Evolutionary conservation across 495 filamentous ascomycete genomes (phyloP).

Genomic region (Aspergillus cavernicola): DNA sequence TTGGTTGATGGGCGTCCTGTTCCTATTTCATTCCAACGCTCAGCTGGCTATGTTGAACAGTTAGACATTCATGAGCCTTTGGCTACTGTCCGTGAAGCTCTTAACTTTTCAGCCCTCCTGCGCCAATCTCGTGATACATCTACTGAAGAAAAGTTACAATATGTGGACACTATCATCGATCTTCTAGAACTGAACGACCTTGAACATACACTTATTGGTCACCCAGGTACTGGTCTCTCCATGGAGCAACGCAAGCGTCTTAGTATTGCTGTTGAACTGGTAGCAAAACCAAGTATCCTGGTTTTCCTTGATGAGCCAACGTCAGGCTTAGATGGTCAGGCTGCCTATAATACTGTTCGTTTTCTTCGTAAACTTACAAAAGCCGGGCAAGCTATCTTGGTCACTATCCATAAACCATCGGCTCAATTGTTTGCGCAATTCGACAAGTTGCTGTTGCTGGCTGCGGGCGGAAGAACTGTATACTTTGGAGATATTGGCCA

Average conservation of each 20-base stretch:
- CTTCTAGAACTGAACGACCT: constrained; percentile 56
- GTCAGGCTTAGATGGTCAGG: constrained; percentile 61
- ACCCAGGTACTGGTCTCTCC: constrained; percentile 48
- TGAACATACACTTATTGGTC: constrained; percentile 52
- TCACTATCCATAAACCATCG: constrained; percentile 77
- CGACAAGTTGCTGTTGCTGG: constrained; percentile 65
- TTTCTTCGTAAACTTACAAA: constrained; percentile 64
- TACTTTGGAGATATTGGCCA: constrained; percentile 67
- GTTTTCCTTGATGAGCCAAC: constrained; percentile 80
- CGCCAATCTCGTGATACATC: constrained; percentile 51
- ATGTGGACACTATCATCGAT: constrained; percentile 56
- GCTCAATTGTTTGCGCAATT: constrained; percentile 71
- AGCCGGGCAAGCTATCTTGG: constrained; percentile 65
- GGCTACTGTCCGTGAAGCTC: constrained; percentile 59
- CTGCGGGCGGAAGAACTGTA: constrained; percentile 63
- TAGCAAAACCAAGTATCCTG: constrained; percentile 60
- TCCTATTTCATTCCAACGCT: constrained; percentile 77
- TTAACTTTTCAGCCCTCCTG: constrained; percentile 56
- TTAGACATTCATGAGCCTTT: constrained; percentile 58
- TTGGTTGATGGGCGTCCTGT: constrained; percentile 75
- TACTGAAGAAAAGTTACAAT: constrained; percentile 54
- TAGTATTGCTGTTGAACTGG: constrained; percentile 67
- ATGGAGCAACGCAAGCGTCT: constrained; percentile 62
- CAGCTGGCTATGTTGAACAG: constrained; percentile 57
- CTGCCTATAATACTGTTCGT: constrained; percentile 62